Percentiles rank a stretch among this genome's conserved stretches.
These are phyloP conservation scores for Debaryomyces coudertii DNA, from an alignment of 1,139 yeast species.

Conservation along the genomic window DNA sequence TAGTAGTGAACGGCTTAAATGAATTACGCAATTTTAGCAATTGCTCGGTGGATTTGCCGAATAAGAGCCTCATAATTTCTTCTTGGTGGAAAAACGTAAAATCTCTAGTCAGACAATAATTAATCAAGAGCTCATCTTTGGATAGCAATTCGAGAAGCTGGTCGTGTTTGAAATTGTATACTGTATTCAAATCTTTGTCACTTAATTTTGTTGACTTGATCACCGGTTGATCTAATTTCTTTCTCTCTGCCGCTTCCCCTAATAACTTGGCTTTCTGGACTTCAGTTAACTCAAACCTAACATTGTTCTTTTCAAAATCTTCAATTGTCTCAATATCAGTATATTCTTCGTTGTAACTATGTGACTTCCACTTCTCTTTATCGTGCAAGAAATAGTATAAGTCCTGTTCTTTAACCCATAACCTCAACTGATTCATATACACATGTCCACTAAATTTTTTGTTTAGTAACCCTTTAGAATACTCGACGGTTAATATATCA, in stretches of 20 bases:
- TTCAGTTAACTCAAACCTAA: conserved; percentile 7
- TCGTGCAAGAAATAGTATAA: conserved; percentile 20
- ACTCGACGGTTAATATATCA: conserved; percentile 34
- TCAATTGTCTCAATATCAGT: conserved; percentile 10
- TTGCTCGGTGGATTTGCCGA: conserved; percentile 33
- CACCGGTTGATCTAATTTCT: conserved; percentile 16
- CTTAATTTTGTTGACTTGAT: conserved; percentile 16
- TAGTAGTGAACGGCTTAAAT: conserved; percentile 4
- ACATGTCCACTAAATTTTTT: conserved; percentile 28
- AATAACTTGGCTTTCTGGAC: conserved; percentile 13
- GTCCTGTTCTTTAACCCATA: conserved; percentile 33
- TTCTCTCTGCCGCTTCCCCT: conserved; percentile 18
- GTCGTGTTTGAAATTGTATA: conserved; percentile 23
- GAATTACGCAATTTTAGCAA: conserved; percentile 18
- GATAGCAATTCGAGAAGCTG: conserved; percentile 33
- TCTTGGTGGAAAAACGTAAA: conserved; percentile 42
- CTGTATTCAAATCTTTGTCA: conserved; percentile 24
- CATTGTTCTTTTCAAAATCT: conserved; percentile 4
- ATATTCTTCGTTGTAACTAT: conserved; percentile 27
- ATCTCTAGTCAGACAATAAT: conserved; percentile 29
- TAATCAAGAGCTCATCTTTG: conserved; percentile 40
- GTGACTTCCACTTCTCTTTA: conserved; percentile 32
- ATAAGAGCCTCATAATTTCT: conserved; percentile 36
- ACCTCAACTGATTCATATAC: conserved; percentile 34
- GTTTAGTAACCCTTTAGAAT: conserved; percentile 29